A percentile compares a stretch with the other conserved stretches of the same genome.
Conservation (phyloP, 345 rosid genomes). For the Excoecaria cochinchinensis region DNA sequence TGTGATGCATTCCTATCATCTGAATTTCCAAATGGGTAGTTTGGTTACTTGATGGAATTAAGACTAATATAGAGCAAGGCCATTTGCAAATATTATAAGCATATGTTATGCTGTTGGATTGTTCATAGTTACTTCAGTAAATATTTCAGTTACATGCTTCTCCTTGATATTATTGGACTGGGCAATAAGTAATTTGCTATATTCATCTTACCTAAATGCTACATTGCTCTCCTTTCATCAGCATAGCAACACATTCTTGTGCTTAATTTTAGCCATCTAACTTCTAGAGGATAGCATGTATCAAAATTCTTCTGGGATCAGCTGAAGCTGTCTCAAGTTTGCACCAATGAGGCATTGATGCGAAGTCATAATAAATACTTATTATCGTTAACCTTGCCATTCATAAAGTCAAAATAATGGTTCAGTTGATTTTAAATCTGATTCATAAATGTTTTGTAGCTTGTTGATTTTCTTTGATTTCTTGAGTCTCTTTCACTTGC, state of each 20-base stretch:
- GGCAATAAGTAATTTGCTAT: neutral
- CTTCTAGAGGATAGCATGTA: neutral
- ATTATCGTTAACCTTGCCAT: neutral
- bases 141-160: no score
- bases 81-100: neutral
- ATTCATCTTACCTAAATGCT: neutral
- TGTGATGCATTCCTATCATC: neutral
- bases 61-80: neutral
- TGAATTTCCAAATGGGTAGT: neutral
- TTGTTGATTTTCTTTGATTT: neutral
- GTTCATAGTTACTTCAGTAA: neutral
- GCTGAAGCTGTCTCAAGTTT: neutral
- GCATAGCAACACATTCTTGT: neutral
- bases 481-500: neutral
- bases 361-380: neutral
- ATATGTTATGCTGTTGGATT: neutral
- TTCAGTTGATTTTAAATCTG: neutral
- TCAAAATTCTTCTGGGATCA: neutral
- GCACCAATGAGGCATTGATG: neutral
- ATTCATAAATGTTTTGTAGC: neutral
- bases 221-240: neutral
- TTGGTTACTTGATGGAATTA: neutral
- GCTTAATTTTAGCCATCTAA: neutral
- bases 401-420: neutral
- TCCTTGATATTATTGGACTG: neutral